Percentiles rank a stretch among this genome's conserved stretches.
Evolutionary conservation across 495 filamentous ascomycete species (phyloP).

Genomic region (Trichodelitschia bisporula): DNA sequence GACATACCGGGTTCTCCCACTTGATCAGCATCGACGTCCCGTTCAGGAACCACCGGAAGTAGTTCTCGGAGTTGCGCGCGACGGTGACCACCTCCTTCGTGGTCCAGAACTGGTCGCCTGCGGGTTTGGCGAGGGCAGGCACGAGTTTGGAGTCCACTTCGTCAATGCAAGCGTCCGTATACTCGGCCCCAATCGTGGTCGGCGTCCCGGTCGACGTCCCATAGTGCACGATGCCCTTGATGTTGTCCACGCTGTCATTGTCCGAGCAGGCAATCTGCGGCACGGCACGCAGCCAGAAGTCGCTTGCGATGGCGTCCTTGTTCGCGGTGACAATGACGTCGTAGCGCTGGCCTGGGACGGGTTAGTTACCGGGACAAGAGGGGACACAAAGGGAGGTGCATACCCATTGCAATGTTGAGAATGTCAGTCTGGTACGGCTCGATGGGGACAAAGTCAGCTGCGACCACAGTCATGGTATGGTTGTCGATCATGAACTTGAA

Average conservation of each 20-base stretch:
- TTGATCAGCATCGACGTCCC: slow-evolving; percentile 13
- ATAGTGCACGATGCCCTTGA: slow-evolving; percentile 14
- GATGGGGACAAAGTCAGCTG: slow-evolving; percentile 23
- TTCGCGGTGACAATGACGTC: slow-evolving; percentile 17
- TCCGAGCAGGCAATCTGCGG: slow-evolving; percentile 11
- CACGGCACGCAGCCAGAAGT: slow-evolving; percentile 19
- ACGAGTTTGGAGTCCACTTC: slow-evolving; percentile 11
- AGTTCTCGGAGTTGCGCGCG: slow-evolving; percentile 5
- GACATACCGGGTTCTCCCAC: slow-evolving; percentile 11
- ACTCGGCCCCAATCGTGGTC: slow-evolving; percentile 12
- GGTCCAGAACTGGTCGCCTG: slow-evolving; percentile 3
- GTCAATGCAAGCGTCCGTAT: slow-evolving; percentile 16
- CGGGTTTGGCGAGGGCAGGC: slow-evolving; percentile 7
- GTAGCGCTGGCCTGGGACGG: slow-evolving; percentile 22
- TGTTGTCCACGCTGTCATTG: slow-evolving; percentile 10
- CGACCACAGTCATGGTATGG: slow-evolving; percentile 23
- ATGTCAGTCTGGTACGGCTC: slow-evolving; percentile 20
- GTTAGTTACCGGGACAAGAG: too few species aligned
- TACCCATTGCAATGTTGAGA: slow-evolving; percentile 15
- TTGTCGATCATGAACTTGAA: slow-evolving; percentile 26
- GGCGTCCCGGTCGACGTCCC: slow-evolving; percentile 5
- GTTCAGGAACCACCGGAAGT: slow-evolving; percentile 16
- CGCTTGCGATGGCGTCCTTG: slow-evolving; percentile 7
- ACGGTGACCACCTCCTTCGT: slow-evolving; percentile 9
- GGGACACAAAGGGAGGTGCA: too few species aligned